Conservation (phyloP, 352 stramenopile genomes). For the Phytophthora citricola region DNA sequence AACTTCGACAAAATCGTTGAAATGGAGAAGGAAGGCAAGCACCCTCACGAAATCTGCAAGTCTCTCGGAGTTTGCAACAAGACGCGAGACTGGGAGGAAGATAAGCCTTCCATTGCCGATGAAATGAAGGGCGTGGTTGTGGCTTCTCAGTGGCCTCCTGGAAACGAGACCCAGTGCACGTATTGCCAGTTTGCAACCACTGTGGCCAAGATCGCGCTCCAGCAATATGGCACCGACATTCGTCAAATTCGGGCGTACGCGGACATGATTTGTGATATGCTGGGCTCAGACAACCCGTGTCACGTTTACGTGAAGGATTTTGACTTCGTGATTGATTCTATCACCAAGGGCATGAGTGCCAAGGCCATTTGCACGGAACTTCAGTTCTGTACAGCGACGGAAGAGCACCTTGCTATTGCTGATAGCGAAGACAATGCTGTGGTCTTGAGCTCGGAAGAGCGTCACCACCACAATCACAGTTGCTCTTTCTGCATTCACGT, state of each 20-base stretch:
- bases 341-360: conserved; percentile 71
- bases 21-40: conserved; percentile 60
- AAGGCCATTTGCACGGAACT: conserved; percentile 65
- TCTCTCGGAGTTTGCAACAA: conserved; percentile 57
- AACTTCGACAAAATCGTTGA: conserved; percentile 78
- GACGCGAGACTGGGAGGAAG: conserved; percentile 19
- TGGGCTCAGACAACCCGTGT: conserved; percentile 65
- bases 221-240: conserved; percentile 65
- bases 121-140: conserved; percentile 45
- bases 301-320: conserved; percentile 77
- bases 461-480: conserved; percentile 19
- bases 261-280: conserved; percentile 80
- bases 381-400: conserved; percentile 55
- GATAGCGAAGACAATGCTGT: conserved; percentile 21
- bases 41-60: conserved; percentile 57
- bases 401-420: conserved; percentile 9
- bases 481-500: conserved; percentile 67
- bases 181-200: conserved; percentile 75
- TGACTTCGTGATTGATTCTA: conserved; percentile 65
- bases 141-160: conserved; percentile 31
- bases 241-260: conserved; percentile 64
- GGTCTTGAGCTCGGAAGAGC: conserved; percentile 10
- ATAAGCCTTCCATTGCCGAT: conserved; percentile 18
- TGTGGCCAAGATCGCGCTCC: conserved; percentile 61
- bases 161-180: conserved; percentile 56